Evolutionary conservation across 2,329 filamentous ascomycete genomes (phyloP), one percentile per base, ranked within the genome.

Genomic region (Dactylonectria estremocensis): DNA sequence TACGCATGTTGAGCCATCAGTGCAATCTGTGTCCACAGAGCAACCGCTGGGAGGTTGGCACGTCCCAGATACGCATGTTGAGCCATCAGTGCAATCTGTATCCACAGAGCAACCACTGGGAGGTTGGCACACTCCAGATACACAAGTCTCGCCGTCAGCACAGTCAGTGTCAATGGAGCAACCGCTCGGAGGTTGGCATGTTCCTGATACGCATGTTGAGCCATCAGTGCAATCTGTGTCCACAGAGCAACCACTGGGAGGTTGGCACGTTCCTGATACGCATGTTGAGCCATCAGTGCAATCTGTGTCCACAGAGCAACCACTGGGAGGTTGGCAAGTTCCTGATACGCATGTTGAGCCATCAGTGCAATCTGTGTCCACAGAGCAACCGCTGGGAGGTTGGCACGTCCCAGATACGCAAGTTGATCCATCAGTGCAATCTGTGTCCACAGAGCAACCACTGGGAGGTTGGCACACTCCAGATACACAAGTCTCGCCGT

Each of bases 181-280:
- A 7, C 24, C 24, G 7, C 4, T 7, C 7, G 24, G 24, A 5
- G 24, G 24, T 28, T 28, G 24, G 24, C 24, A 28, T 28, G 24
- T 28, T 7, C 24, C 24, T 5, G 24, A 28, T 28, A 37, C 50
- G 40, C 64, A 67, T 3, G 46, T 22, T 14, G 63, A 52, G 1
- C 24, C 28, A 16, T 31, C 52, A 13, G 59, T 18, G 16, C 58
- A 65, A 49, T 65, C 56, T 11, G 14, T 59, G 18, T 46, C 43
- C 6, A 24, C 45, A 11, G 62, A 46, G 49, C 62, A 65, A 28
- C 24, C 37, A 2, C 35, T 18, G 55, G 46, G 54, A 14, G 37
- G 53, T 48, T 28, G 24, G 7, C 24, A 28, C 7, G 24, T 28
- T 28, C 24, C 24, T 5, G 24, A 28, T 28, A 28, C 24, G 7